Conservation (phyloP, 1,284 basidiomycete genomes). For the Irpex lacteus region DNA sequence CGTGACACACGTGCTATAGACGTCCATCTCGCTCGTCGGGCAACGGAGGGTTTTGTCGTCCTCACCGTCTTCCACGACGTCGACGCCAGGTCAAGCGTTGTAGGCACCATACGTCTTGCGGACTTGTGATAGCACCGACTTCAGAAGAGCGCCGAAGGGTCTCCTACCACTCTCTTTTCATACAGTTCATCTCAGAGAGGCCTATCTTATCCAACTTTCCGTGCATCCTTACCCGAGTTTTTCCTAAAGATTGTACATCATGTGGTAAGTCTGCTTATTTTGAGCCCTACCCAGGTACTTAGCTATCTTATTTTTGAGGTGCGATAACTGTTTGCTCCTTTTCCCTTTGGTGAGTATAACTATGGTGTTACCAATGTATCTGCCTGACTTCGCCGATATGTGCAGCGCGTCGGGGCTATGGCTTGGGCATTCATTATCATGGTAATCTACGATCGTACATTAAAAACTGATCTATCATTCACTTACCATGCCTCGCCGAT, state of each 20-base stretch:
- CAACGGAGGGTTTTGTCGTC: not conserved
- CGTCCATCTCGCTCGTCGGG: not conserved
- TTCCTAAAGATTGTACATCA: slow-evolving; percentile 13
- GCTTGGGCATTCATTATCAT: slow-evolving; percentile 68
- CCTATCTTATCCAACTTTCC: not conserved
- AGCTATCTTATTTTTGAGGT: slow-evolving; percentile 38
- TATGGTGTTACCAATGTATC: slow-evolving; percentile 1
- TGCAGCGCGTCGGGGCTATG: slow-evolving; percentile 69
- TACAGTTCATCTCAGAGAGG: slow-evolving; percentile 2
- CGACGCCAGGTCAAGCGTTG: slow-evolving; percentile 15
- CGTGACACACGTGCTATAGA: slow-evolving; percentile 4
- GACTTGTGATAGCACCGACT: slow-evolving; percentile 11
- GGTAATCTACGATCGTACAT: slow-evolving; percentile 37
- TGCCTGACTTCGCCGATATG: slow-evolving; percentile 15
- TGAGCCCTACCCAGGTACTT: not conserved
- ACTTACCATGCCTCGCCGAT: not conserved
- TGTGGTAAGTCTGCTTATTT: slow-evolving; percentile 23
- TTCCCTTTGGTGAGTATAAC: slow-evolving; percentile 56
- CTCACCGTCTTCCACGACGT: slow-evolving; percentile 17
- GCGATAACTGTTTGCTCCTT: slow-evolving; percentile 69
- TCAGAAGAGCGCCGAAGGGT: not conserved
- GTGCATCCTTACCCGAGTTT: not conserved
- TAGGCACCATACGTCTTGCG: slow-evolving; percentile 2
- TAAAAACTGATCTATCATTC: slow-evolving; percentile 3
- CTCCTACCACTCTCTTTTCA: slow-evolving; percentile 3